phyloP scores from a whole-genome alignment of 163 green algal genomes.

The Trebouxia gelatinosa region DNA sequence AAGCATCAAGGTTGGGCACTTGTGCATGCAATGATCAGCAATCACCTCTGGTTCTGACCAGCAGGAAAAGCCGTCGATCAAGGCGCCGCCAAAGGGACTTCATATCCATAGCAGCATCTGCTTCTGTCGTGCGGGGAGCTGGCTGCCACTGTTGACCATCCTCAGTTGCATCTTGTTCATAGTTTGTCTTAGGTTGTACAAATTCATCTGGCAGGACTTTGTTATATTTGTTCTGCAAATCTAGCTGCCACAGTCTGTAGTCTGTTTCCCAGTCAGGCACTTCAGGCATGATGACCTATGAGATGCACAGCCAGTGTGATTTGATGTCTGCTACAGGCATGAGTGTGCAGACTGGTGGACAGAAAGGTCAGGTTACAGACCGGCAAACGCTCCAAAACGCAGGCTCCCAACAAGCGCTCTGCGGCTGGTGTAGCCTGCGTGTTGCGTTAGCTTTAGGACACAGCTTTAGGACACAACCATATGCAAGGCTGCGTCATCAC shows the following conservation, averaged over 20 bases:
- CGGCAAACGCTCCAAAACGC: conserved; percentile 14
- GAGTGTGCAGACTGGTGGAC: too few relatives aligned
- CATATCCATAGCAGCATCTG: conserved; percentile 17
- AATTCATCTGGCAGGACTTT: conserved; percentile 22
- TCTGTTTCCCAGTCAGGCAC: conserved; percentile 5
- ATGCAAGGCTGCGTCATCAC: too few relatives aligned
- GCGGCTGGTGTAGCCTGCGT: neutral
- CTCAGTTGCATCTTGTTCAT: neutral
- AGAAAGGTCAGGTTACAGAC: too few relatives aligned
- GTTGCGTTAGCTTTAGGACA: too few relatives aligned
- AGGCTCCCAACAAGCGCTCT: conserved; percentile 4
- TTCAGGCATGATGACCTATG: conserved; percentile 19
- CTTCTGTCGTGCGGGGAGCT: conserved; percentile 29
- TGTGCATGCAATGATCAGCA: too few relatives aligned
- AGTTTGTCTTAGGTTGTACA: neutral
- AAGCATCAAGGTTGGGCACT: too few relatives aligned
- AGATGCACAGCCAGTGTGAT: neutral
- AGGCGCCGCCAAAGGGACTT: conserved; percentile 24
- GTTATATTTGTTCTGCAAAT: neutral
- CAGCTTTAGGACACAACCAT: too few relatives aligned
- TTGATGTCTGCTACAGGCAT: too few relatives aligned
- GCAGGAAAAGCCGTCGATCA: conserved; percentile 29
- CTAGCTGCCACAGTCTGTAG: neutral
- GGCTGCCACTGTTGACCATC: neutral
- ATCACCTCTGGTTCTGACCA: conserved; percentile 27